These are phyloP conservation scores for Ramalina intermedia DNA, from an alignment of 495 filamentous ascomycete genomes.

Conservation along the genomic window DNA sequence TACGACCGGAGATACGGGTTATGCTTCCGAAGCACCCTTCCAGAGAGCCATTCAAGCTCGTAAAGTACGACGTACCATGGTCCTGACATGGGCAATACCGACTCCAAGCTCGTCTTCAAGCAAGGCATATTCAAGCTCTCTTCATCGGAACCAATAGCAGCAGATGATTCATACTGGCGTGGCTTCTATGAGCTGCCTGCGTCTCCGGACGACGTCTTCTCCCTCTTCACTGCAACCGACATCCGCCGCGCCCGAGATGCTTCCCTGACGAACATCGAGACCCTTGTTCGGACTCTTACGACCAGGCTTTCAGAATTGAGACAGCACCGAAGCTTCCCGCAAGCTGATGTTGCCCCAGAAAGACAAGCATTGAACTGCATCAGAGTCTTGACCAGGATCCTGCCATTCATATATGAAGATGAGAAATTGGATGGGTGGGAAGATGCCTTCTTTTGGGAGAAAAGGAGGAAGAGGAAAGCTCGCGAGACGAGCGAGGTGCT, in stretches of 20 bases:
- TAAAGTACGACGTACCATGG: not conserved
- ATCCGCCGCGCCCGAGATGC: constrained; percentile 82
- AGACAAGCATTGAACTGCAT: constrained; percentile 87
- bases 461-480: constrained; percentile 46
- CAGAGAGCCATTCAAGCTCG: too few relatives aligned
- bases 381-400: constrained; percentile 74
- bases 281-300: constrained; percentile 67
- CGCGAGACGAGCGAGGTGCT: constrained; percentile 55
- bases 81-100: constrained; percentile 84
- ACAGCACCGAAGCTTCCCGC: constrained; percentile 80
- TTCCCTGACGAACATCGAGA: constrained; percentile 81
- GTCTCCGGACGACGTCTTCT: constrained; percentile 90
- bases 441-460: constrained; percentile 80
- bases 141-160: constrained; percentile 74
- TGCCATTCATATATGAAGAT: constrained; percentile 87
- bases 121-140: constrained; percentile 96
- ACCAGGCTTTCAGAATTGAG: constrained; percentile 68
- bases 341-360: constrained; percentile 78
- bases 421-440: constrained; percentile 82
- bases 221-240: constrained; percentile 84
- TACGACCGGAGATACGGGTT: too few relatives aligned
- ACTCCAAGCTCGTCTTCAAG: constrained; percentile 99
- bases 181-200: constrained; percentile 98
- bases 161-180: constrained; percentile 86
- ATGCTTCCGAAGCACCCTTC: too few relatives aligned